Evolutionary conservation across 148 eudicot species (phyloP).

Genomic region (Chenopodium suecicum): DNA sequence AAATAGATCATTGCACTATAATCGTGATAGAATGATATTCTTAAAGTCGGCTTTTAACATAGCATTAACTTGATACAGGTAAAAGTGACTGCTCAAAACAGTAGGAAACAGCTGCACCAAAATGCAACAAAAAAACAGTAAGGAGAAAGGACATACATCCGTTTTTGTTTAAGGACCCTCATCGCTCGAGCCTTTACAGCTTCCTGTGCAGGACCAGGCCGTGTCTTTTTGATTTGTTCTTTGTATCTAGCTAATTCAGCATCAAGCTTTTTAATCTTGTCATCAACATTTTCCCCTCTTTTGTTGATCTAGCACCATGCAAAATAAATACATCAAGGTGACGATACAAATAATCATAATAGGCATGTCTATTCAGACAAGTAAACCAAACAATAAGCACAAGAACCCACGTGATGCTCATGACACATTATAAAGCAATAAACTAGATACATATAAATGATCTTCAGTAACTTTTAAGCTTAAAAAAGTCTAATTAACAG

Average conservation of each 20-base stretch:
- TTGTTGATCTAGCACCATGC: constrained; percentile 58
- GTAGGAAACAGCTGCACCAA: background rate
- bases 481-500: background rate
- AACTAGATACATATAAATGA: background rate
- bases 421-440: background rate
- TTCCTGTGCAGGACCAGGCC: constrained; percentile 98
- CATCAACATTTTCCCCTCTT: constrained; percentile 90
- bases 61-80: too few relatives aligned
- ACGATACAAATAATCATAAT: background rate
- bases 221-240: constrained; percentile 93
- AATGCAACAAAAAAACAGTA: background rate
- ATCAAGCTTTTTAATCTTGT: constrained; percentile 91
- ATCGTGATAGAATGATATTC: background rate
- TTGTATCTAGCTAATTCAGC: constrained; percentile 77
- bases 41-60: background rate
- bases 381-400: background rate
- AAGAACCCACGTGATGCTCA: background rate
- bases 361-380: background rate
- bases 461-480: background rate
- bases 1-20: background rate
- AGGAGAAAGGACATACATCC: constrained; percentile 54
- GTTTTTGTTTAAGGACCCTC: constrained; percentile 93
- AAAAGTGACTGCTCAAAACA: background rate
- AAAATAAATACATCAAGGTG: background rate
- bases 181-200: constrained; percentile 95